These are phyloP conservation scores for Cubamyces lactineus DNA, from an alignment of 768 basidiomycete species.

Conservation along the genomic window DNA sequence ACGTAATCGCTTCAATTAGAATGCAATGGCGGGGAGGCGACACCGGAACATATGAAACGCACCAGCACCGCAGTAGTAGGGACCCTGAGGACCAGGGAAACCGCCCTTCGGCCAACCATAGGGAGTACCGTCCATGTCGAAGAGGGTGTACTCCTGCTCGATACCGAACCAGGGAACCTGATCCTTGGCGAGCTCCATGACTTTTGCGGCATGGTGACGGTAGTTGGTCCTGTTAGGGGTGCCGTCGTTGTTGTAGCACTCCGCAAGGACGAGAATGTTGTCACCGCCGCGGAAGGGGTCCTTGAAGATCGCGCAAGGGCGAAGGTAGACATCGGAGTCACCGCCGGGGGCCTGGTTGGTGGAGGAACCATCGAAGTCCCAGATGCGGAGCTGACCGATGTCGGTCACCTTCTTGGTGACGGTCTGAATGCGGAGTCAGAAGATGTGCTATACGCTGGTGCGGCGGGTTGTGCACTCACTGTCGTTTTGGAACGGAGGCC, in stretches of 20 bases:
- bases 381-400: conserved; percentile 90
- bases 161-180: conserved; percentile 93
- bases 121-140: conserved; percentile 88
- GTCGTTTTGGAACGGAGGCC: conserved; percentile 97
- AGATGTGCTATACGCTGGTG: background rate
- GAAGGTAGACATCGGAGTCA: conserved; percentile 98
- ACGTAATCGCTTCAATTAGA: conserved; percentile 17
- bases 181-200: conserved; percentile 91
- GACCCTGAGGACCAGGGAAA: conserved; percentile 99
- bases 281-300: conserved; percentile 99
- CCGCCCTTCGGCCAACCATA: conserved; percentile 98
- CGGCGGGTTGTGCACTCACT: conserved; percentile 46
- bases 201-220: conserved; percentile 92
- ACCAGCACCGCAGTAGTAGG: conserved; percentile 99
- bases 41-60: conserved; percentile 33
- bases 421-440: conserved; percentile 55
- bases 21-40: background rate
- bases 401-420: conserved; percentile 84
- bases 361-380: conserved; percentile 99
- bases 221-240: conserved; percentile 97
- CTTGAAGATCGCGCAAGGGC: conserved; percentile 96
- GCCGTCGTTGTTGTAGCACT: conserved; percentile 98
- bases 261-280: conserved; percentile 96
- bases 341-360: conserved; percentile 95
- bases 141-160: conserved; percentile 99